Percentiles rank a stretch among this genome's conserved stretches.
Conservation (phyloP, 306 rosid genomes). For the Prunus persica region Prunus_persica_NCBIv2 NC_034013.1:15115001-15115500, state of each 20-base stretch:
- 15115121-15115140: constrained; percentile 52
- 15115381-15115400: neutral
- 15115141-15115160: neutral
- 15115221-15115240: neutral
- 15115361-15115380: too few species aligned
- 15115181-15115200: neutral
- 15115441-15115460: neutral
- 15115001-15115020: neutral
- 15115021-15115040: constrained; percentile 30
- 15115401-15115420: neutral
- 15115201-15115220: neutral
- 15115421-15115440: neutral
- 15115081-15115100: constrained; percentile 74
- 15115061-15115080: constrained; percentile 83
- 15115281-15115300: neutral
- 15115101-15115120: constrained; percentile 82
- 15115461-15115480: too few species aligned
- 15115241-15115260: neutral
- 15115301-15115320: too few species aligned
- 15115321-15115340: neutral
- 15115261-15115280: too few species aligned
- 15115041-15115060: constrained; percentile 86
- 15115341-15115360: too few species aligned
- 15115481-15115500: too few species aligned
- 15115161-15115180: neutral